phyloP scores from a whole-genome alignment of 129 eudicot species.

The Gnaphalium uliginosum region DNA sequence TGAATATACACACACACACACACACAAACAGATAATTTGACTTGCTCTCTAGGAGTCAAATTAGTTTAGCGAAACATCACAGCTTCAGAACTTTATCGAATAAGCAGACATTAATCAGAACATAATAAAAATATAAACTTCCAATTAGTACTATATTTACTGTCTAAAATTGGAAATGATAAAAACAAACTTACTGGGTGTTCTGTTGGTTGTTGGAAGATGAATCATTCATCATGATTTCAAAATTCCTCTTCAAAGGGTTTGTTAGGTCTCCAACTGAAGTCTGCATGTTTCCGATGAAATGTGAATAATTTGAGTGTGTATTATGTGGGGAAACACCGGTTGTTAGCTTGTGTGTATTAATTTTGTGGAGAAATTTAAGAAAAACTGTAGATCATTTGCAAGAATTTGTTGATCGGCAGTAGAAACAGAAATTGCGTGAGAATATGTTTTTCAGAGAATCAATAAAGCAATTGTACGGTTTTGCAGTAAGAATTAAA shows the following conservation, averaged over 20 bases:
- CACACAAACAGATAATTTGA: not conserved
- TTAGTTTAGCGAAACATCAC: not conserved
- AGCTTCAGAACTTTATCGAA: slow-evolving; percentile 19
- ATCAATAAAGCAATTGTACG: too few species aligned
- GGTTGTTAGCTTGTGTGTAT: too few species aligned
- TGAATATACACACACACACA: not conserved
- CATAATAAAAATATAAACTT: not conserved
- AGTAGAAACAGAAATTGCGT: not conserved
- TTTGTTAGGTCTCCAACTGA: slow-evolving; percentile 3
- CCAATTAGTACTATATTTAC: too few species aligned
- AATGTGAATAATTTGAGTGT: not conserved
- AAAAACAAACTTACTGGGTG: not conserved
- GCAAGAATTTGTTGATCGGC: too few species aligned
- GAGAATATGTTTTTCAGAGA: too few species aligned
- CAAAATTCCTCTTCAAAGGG: slow-evolving; percentile 18
- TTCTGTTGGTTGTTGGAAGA: not conserved
- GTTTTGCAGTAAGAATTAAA: not conserved
- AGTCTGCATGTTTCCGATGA: slow-evolving; percentile 15
- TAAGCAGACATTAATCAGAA: not conserved
- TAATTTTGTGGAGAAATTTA: not conserved
- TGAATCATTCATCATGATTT: slow-evolving; percentile 11
- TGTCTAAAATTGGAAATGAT: too few species aligned
- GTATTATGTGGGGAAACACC: not conserved
- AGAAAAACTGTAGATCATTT: not conserved
- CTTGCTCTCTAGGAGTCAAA: slow-evolving; percentile 45